Evolutionary conservation across 1,284 basidiomycete genomes (phyloP).

Genomic region (Gymnopus androsaceus): DNA sequence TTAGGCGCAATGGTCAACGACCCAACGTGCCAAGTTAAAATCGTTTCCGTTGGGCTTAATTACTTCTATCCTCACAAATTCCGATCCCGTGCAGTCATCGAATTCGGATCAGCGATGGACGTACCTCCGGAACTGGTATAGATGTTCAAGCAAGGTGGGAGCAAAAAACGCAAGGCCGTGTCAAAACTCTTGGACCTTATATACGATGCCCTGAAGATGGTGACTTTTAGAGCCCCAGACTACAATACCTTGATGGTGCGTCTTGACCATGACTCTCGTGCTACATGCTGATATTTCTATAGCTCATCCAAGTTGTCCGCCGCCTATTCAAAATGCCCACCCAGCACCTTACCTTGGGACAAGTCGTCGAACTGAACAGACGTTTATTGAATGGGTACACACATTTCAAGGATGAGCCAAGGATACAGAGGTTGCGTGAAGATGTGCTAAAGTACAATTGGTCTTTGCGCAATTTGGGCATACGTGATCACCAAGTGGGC

Average conservation of each 20-base stretch:
- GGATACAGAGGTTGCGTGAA: slow-evolving; percentile 79
- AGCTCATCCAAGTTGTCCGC: slow-evolving; percentile 94
- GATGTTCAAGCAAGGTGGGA: slow-evolving; percentile 90
- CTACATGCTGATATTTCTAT: slow-evolving; percentile 3
- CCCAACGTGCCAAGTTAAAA: slow-evolving; percentile 82
- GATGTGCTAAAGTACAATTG: slow-evolving; percentile 94
- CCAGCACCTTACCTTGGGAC: slow-evolving; percentile 92
- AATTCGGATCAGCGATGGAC: slow-evolving; percentile 92
- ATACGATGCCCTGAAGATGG: slow-evolving; percentile 94
- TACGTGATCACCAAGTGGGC: slow-evolving; percentile 93
- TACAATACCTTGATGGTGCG: slow-evolving; percentile 95
- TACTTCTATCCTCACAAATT: slow-evolving; percentile 97
- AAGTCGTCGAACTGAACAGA: slow-evolving; percentile 96
- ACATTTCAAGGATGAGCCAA: slow-evolving; percentile 93
- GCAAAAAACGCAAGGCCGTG: slow-evolving; percentile 89
- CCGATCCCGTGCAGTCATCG: slow-evolving; percentile 95
- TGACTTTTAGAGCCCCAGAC: slow-evolving; percentile 96
- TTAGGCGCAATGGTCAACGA: slow-evolving; percentile 94
- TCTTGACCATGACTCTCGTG: not conserved
- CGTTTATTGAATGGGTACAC: slow-evolving; percentile 93
- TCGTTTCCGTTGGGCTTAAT: slow-evolving; percentile 92
- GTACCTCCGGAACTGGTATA: slow-evolving; percentile 85
- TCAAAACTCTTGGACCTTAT: slow-evolving; percentile 89
- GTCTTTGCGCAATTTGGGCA: slow-evolving; percentile 86
- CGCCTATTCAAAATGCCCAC: slow-evolving; percentile 94